Evolutionary conservation across 176 grass and related monocot species (phyloP).

Genomic region (Cocos nucifera): DNA sequence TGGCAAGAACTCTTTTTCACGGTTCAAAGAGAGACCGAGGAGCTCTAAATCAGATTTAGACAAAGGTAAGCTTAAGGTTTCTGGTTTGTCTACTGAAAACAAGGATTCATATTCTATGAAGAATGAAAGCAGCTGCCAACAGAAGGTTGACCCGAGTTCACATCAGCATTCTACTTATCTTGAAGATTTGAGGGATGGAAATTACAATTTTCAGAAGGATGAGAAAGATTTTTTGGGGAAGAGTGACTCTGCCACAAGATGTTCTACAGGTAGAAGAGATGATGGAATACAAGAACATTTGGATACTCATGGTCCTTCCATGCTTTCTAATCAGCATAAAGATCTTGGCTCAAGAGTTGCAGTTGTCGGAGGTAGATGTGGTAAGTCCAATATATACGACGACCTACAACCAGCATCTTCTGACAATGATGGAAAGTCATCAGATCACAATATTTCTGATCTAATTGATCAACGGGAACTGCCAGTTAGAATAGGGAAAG

Average conservation of each 20-base stretch:
- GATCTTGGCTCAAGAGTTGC: conserved; percentile 9
- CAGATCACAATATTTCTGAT: background rate
- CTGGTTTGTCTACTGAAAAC: background rate
- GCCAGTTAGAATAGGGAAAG: conserved; percentile 35
- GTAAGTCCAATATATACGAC: conserved; percentile 1
- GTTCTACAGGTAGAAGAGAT: conserved; percentile 31
- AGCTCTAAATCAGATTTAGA: conserved; percentile 4
- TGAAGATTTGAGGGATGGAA: background rate
- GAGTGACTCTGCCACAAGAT: conserved; percentile 32
- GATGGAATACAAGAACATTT: conserved; percentile 27
- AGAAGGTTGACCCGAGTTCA: conserved; percentile 3
- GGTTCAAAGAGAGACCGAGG: conserved; percentile 10
- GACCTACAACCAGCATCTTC: conserved; percentile 24
- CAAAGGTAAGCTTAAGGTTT: conserved; percentile 7
- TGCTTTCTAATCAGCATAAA: conserved; percentile 28
- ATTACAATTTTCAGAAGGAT: conserved; percentile 26
- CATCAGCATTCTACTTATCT: conserved; percentile 1
- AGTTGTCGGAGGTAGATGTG: conserved; percentile 25
- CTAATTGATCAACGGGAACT: conserved; percentile 21
- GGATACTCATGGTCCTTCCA: conserved; percentile 10
- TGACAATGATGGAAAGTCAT: conserved; percentile 10
- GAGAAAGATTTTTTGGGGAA: conserved; percentile 36
- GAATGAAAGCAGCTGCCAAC: background rate
- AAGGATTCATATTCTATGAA: background rate
- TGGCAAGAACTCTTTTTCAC: conserved; percentile 4